These are phyloP conservation scores for Aspergillus steynii DNA, from an alignment of 495 filamentous ascomycete genomes.

Conservation along the genomic window DNA sequence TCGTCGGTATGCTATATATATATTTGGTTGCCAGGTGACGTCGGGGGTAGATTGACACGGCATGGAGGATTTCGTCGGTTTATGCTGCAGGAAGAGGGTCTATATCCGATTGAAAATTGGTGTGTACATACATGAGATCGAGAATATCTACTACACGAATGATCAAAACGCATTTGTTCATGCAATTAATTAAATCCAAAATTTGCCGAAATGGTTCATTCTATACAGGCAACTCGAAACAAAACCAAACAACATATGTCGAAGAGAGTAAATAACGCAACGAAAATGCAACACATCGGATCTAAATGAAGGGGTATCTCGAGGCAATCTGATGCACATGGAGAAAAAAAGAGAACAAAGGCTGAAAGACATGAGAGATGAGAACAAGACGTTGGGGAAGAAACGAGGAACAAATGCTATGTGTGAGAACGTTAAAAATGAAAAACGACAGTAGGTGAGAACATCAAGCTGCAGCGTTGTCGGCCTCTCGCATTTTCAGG, in stretches of 20 bases:
- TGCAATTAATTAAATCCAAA: neutral
- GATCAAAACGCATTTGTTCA: neutral
- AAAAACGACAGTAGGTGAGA: neutral
- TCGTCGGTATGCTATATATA: no score
- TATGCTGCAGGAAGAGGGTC: neutral
- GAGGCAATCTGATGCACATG: slow-evolving; percentile 1
- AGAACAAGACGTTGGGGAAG: neutral
- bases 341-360: neutral
- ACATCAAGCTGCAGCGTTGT: neutral
- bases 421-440: neutral
- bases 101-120: neutral
- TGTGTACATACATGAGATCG: neutral
- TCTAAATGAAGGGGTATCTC: slow-evolving; percentile 5
- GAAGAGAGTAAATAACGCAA: slow-evolving; percentile 3
- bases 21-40: neutral
- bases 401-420: neutral
- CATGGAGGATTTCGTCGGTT: neutral
- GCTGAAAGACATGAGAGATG: neutral
- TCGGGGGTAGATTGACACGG: neutral
- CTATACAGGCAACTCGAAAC: neutral
- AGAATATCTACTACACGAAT: neutral
- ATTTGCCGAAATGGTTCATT: neutral
- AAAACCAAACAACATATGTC: neutral
- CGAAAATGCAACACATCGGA: slow-evolving; percentile 4
- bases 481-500: slow-evolving; percentile 16